These are phyloP conservation scores for Sanghuangporus baumii DNA, from an alignment of 1,284 basidiomycete genomes.

Conservation along the genomic window DNA sequence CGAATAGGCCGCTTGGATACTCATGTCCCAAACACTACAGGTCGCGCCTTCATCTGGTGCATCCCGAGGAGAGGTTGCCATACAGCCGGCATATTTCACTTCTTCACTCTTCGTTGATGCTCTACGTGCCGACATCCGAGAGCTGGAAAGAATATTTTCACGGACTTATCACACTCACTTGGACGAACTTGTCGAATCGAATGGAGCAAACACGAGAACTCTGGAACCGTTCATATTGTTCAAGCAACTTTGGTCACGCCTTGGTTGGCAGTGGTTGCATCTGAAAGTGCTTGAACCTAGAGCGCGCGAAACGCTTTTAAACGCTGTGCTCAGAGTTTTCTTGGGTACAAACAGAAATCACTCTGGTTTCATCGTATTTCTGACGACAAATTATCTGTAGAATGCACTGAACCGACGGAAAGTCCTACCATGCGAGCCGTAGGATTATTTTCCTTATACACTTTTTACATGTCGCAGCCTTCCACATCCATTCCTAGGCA, in stretches of 20 bases:
- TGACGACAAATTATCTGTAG: slow-evolving; percentile 31
- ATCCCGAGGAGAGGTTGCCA: slow-evolving; percentile 48
- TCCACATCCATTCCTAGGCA: slow-evolving; percentile 39
- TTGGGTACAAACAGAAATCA: slow-evolving; percentile 42
- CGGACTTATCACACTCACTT: slow-evolving; percentile 32
- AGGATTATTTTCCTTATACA: slow-evolving; percentile 63
- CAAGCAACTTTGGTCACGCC: slow-evolving; percentile 57
- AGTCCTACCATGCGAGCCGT: slow-evolving; percentile 45
- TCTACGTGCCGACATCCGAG: slow-evolving; percentile 58
- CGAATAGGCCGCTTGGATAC: background rate
- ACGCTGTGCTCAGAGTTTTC: slow-evolving; percentile 55
- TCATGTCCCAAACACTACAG: background rate
- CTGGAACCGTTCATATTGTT: slow-evolving; percentile 57
- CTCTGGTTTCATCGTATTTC: background rate
- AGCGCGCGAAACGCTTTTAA: slow-evolving; percentile 54
- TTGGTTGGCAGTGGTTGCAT: slow-evolving; percentile 70
- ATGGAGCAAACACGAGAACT: slow-evolving; percentile 18
- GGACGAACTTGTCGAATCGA: slow-evolving; percentile 16
- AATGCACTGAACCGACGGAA: slow-evolving; percentile 44
- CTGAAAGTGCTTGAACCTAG: slow-evolving; percentile 63
- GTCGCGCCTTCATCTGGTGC: slow-evolving; percentile 26
- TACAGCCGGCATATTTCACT: slow-evolving; percentile 72
- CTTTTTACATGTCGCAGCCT: slow-evolving; percentile 62
- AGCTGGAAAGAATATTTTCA: slow-evolving; percentile 44
- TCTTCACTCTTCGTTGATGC: slow-evolving; percentile 63